Percentiles rank a stretch among this genome's conserved stretches.
Conservation (phyloP, 1,284 basidiomycete genomes). For the Ustilago bromivora region DNA sequence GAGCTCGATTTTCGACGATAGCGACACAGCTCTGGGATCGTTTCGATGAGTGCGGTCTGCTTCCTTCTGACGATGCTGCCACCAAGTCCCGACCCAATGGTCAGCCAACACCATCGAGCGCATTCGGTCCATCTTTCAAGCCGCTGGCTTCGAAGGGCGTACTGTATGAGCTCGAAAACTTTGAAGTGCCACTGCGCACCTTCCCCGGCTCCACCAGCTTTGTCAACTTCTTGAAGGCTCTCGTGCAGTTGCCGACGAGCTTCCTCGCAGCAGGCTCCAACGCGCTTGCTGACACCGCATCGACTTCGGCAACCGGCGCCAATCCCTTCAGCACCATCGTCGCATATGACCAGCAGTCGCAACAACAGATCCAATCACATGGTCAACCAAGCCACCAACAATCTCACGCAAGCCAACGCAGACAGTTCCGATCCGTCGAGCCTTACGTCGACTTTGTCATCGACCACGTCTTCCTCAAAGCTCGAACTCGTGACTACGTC, state of each 20-base stretch:
- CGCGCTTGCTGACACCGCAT: conserved; percentile 24
- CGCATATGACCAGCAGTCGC: conserved; percentile 28
- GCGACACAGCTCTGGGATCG: conserved; percentile 83
- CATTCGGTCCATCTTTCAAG: conserved; percentile 41
- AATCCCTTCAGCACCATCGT: conserved; percentile 52
- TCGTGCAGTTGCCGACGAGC: conserved; percentile 69
- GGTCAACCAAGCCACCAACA: conserved; percentile 28
- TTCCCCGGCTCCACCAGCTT: conserved; percentile 92
- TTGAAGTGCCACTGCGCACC: conserved; percentile 81
- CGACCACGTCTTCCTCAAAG: conserved; percentile 82
- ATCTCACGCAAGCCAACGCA: conserved; percentile 27
- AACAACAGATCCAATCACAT: conserved; percentile 31
- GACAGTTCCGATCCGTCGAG: conserved; percentile 72
- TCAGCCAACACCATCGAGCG: background rate
- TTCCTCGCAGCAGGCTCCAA: conserved; percentile 30
- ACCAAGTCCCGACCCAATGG: conserved; percentile 18
- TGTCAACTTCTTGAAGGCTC: conserved; percentile 81
- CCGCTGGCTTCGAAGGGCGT: conserved; percentile 54
- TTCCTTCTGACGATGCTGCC: conserved; percentile 33
- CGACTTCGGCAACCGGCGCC: conserved; percentile 12
- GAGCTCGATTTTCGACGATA: conserved; percentile 72
- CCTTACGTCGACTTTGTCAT: conserved; percentile 87
- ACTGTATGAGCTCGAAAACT: conserved; percentile 80
- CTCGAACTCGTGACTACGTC: conserved; percentile 77
- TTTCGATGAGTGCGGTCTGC: conserved; percentile 76